Evolutionary conservation across 371 early-diverging fungal genomes (phyloP).

Genomic region (Mucor plumbeus): DNA sequence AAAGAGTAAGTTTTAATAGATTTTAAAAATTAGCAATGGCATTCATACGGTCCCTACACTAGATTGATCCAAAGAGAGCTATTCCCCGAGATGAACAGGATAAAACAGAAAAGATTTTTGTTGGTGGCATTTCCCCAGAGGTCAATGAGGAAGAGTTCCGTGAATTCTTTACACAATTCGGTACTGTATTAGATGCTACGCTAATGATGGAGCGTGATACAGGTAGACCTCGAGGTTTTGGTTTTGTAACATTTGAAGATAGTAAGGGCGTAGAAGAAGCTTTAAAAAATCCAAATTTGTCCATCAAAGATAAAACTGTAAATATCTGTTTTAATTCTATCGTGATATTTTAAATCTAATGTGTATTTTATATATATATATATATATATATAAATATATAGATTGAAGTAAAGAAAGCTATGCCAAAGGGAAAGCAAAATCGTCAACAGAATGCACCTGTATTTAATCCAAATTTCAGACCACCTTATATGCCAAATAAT

Average conservation of each 20-base stretch:
- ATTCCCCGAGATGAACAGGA: conserved; percentile 82
- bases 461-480: conserved; percentile 37
- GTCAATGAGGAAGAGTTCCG: conserved; percentile 84
- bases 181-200: conserved; percentile 77
- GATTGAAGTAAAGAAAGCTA: conserved; percentile 72
- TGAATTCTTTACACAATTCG: conserved; percentile 77
- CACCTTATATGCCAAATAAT: conserved; percentile 46
- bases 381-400: no score
- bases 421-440: conserved; percentile 59
- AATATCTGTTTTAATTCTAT: conserved; percentile 10
- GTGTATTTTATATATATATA: no score
- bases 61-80: conserved; percentile 91
- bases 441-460: conserved; percentile 18
- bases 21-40: neutral
- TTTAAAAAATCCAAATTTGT: conserved; percentile 51
- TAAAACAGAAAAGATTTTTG: conserved; percentile 89
- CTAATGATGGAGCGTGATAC: conserved; percentile 81
- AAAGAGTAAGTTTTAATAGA: conserved; percentile 61
- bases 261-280: conserved; percentile 70
- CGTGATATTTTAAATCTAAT: neutral
- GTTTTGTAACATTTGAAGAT: conserved; percentile 79
- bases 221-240: conserved; percentile 82
- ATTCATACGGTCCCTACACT: neutral
- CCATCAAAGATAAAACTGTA: conserved; percentile 64
- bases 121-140: conserved; percentile 85